These are phyloP conservation scores for Solioccasus polychromus DNA, from an alignment of 768 basidiomycete species.

Conservation along the genomic window DNA sequence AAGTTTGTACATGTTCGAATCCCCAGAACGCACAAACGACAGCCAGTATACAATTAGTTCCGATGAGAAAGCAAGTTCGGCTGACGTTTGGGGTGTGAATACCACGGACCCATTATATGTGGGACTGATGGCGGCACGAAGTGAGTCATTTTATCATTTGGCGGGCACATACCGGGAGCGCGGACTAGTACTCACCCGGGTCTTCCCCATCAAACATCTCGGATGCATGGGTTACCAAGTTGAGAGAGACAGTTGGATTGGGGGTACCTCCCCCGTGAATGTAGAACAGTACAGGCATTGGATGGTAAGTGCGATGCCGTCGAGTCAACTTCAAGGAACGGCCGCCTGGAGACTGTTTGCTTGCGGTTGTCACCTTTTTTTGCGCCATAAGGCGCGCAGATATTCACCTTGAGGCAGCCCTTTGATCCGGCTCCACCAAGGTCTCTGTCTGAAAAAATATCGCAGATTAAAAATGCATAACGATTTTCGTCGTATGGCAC, in stretches of 20 bases:
- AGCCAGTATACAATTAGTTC: slow-evolving; percentile 68
- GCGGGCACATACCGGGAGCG: no score
- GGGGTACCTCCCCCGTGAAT: slow-evolving; percentile 44
- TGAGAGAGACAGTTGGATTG: slow-evolving; percentile 40
- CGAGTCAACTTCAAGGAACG: no score
- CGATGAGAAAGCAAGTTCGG: slow-evolving; percentile 49
- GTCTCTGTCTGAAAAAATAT: slow-evolving; percentile 40
- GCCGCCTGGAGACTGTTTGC: no score
- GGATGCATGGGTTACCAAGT: slow-evolving; percentile 46
- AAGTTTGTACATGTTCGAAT: slow-evolving; percentile 57
- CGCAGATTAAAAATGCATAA: no score
- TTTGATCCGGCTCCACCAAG: slow-evolving; percentile 64
- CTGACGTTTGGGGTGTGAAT: slow-evolving; percentile 44
- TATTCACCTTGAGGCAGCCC: slow-evolving; percentile 66
- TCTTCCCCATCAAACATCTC: slow-evolving; percentile 62
- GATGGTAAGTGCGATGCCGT: no score
- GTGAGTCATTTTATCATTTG: slow-evolving; percentile 14
- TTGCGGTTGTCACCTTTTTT: slow-evolving; percentile 46
- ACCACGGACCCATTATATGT: slow-evolving; percentile 51
- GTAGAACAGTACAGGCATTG: slow-evolving; percentile 40
- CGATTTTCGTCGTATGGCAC: no score
- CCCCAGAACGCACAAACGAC: slow-evolving; percentile 55
- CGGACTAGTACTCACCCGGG: slow-evolving; percentile 60
- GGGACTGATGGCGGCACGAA: no score
- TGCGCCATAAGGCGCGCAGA: slow-evolving; percentile 53